Conservation (phyloP, 768 basidiomycete species). For the Xerocomus brunneocitrinus region DNA sequence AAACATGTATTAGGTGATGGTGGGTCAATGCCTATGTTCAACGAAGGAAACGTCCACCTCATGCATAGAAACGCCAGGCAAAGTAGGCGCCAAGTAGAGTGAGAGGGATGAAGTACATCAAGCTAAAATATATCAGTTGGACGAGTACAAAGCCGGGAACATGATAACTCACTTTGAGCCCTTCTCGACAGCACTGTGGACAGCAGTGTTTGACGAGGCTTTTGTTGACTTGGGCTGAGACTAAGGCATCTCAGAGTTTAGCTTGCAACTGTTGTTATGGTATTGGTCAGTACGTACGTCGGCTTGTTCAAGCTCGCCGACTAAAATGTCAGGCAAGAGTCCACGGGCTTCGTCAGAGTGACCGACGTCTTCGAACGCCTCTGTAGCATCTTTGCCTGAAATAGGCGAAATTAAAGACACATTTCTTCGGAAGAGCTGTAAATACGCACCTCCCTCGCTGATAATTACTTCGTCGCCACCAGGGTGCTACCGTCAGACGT, state of each 20-base stretch:
- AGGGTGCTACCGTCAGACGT: constrained; percentile 60
- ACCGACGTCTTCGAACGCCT: constrained; percentile 98
- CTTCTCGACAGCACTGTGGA: constrained; percentile 50
- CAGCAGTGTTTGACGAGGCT: constrained; percentile 37
- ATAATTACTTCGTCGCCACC: constrained; percentile 98
- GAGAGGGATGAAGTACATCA: constrained; percentile 84
- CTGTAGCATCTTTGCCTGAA: constrained; percentile 90
- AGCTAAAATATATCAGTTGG: constrained; percentile 33
- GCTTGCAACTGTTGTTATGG: not conserved
- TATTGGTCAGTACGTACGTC: constrained; percentile 42
- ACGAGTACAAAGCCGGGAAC: constrained; percentile 1
- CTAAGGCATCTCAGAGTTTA: constrained; percentile 29
- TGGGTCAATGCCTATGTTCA: not conserved
- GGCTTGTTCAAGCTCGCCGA: constrained; percentile 78
- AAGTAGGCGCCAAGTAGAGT: constrained; percentile 80
- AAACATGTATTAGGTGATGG: constrained; percentile 7
- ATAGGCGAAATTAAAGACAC: constrained; percentile 1
- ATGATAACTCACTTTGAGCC: constrained; percentile 58
- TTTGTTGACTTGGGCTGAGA: constrained; percentile 49
- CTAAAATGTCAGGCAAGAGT: constrained; percentile 69
- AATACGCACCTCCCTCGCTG: constrained; percentile 78
- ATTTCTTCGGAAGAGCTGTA: constrained; percentile 4
- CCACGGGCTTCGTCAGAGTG: constrained; percentile 97
- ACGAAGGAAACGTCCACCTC: constrained; percentile 3
- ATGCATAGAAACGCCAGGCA: constrained; percentile 72